Base-by-base conservation (phyloP, 139 green algal genomes). In the Gonium pectorale region DNA sequence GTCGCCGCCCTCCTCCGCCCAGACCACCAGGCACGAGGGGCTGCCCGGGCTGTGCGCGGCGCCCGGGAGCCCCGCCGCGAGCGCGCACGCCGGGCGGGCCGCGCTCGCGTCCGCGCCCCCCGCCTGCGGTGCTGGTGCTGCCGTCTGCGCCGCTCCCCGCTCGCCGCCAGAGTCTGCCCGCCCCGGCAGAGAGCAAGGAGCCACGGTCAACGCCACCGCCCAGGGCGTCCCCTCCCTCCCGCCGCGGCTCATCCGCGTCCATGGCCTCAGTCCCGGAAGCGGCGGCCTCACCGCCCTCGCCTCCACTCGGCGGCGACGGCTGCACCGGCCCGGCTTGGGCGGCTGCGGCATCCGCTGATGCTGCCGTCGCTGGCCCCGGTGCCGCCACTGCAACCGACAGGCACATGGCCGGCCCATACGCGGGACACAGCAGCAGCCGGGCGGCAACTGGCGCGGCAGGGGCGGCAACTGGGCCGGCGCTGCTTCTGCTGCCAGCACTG, bases 1-100 rank as follows among this genome's bases (percentile, higher is more conserved):
- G 31, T 82, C 75, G 6, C 75, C 75, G 40, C 40, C 75, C 59
- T 82, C 75, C 75, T 82, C 75, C 19, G 59, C 41, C 75, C 75
- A 82, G 59, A 82, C 75, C 40, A 82, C 13, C 37, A 82, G n/a
- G 26, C 75, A 41, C 7, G 27, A 15, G 75, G 15, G 31, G 31
- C 49, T 7, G 21, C 56, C 24, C 56, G 21, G 56, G 22, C 56
- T n/a, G 19, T 21, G 24, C 21, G 21, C 19, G 15, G 22, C 21
- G 56, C 15, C 21, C 38, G 43, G 5, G 46, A 33, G 70, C 51
- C 64, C 38, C n/a, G 31, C 70, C 70, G 70, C 70, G 31, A 79
- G 2, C 3, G 70, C 70, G n/a, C 70, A 49, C 13, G 70, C 70
- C 13, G 70, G n/a, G 11, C 70, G 68, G 5, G 56, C n/a, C 17